phyloP scores from a whole-genome alignment of 352 stramenopile species.

The Globisporangium carolinianum region DNA sequence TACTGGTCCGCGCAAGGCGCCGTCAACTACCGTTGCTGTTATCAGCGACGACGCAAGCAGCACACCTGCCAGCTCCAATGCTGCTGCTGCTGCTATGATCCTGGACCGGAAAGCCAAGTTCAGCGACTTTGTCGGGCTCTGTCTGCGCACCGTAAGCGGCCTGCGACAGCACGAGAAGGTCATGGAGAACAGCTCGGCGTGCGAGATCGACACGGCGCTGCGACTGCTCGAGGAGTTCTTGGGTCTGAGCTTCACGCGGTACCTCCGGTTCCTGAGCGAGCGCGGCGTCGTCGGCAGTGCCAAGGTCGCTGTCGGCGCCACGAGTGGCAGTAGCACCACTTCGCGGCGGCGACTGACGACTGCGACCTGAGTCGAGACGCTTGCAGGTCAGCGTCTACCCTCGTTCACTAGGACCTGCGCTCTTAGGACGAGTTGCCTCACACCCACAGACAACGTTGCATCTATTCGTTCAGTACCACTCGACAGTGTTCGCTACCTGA shows the following conservation, averaged over 20 bases:
- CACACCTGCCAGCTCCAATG: not conserved
- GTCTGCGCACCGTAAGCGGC: conserved; percentile 44
- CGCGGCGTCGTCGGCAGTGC: conserved; percentile 37
- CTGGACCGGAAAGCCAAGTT: conserved; percentile 45
- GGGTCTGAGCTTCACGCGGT: conserved; percentile 56
- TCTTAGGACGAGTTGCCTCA: no score
- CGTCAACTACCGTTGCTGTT: not conserved
- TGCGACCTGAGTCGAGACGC: not conserved
- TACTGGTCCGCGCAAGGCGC: not conserved
- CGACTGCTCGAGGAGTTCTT: conserved; percentile 68
- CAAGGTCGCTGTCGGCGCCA: not conserved
- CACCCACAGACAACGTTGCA: no score
- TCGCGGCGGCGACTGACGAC: conserved; percentile 1
- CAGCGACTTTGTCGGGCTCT: conserved; percentile 43
- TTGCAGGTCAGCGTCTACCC: no score
- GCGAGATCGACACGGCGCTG: conserved; percentile 48
- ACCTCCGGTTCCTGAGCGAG: conserved; percentile 57
- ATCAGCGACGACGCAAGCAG: conserved; percentile 1
- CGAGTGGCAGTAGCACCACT: not conserved
- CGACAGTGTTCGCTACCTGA: no score
- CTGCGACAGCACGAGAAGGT: conserved; percentile 58
- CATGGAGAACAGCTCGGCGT: conserved; percentile 35
- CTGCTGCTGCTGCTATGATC: conserved; percentile 18
- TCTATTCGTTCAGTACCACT: no score
- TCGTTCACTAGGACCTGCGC: conserved; percentile 6